Evolutionary conservation across 2,329 filamentous ascomycete species (phyloP).

Genomic region (Aspergillus unguis): DNA sequence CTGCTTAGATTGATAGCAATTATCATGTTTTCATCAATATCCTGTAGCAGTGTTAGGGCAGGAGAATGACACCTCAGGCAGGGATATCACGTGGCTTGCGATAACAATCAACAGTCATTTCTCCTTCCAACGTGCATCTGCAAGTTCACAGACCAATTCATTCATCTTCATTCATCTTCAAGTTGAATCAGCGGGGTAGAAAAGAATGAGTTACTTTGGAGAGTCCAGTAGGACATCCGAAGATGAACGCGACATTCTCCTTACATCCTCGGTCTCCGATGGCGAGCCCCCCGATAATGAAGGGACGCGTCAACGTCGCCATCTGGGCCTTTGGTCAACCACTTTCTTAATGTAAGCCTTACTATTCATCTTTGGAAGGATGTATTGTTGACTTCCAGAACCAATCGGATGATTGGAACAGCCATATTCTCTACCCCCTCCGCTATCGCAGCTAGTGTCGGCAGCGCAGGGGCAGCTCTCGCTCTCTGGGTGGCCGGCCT

Average conservation of each 20-base stretch:
- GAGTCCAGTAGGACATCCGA: neutral
- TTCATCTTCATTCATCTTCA: no score
- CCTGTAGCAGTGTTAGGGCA: no score
- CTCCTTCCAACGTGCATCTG: no score
- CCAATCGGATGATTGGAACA: constrained; percentile 13
- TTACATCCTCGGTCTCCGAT: neutral
- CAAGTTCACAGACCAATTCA: no score
- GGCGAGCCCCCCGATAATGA: neutral
- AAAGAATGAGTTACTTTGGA: no score
- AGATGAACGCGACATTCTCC: constrained; percentile 7
- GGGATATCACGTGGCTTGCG: no score
- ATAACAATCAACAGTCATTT: no score
- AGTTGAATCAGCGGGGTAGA: no score
- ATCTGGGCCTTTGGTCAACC: constrained; percentile 7
- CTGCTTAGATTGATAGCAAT: no score
- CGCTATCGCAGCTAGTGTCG: constrained; percentile 60
- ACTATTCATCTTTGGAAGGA: neutral
- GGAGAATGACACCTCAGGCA: no score
- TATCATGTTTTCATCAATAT: no score
- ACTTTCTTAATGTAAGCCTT: constrained; percentile 8
- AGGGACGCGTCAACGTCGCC: constrained; percentile 1
- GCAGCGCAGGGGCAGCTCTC: constrained; percentile 62
- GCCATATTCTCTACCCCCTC: constrained; percentile 59
- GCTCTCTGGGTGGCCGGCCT: constrained; percentile 62
- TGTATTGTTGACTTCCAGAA: neutral